phyloP scores from a whole-genome alignment of 148 eudicot species.

The Arctostaphylos glauca region DNA sequence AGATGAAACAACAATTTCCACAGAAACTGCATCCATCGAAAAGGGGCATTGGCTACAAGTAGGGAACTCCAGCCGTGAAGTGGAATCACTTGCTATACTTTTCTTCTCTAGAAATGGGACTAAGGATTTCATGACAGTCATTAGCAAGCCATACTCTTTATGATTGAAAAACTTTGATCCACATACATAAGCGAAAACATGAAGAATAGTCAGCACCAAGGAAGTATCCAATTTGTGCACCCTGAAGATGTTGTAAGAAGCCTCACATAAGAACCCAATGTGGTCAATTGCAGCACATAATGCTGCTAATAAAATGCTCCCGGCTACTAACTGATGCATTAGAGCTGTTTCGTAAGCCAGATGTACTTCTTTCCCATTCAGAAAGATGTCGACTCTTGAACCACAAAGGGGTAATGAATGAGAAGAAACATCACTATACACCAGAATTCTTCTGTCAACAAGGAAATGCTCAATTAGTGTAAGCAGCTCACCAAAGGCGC shows the following conservation, averaged over 20 bases:
- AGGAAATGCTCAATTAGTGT: constrained; percentile 63
- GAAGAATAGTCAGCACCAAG: constrained; percentile 51
- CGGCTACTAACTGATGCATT: constrained; percentile 46
- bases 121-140: constrained; percentile 56
- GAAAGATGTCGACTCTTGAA: constrained; percentile 30
- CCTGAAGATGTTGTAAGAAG: constrained; percentile 46
- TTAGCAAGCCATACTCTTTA: constrained; percentile 31
- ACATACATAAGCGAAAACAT: constrained; percentile 60
- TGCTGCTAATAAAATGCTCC: constrained; percentile 57
- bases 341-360: constrained; percentile 44
- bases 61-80: constrained; percentile 23
- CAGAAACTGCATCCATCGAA: constrained; percentile 40
- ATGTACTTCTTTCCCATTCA: constrained; percentile 26
- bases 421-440: constrained; percentile 23
- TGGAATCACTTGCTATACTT: constrained; percentile 19
- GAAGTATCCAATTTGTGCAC: constrained; percentile 33
- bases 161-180: constrained; percentile 49
- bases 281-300: constrained; percentile 52
- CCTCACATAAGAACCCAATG: constrained; percentile 54
- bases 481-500: constrained; percentile 47
- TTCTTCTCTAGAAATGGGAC: constrained; percentile 42
- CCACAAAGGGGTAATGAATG: constrained; percentile 20
- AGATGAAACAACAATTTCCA: constrained; percentile 45
- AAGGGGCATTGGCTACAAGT: constrained; percentile 65
- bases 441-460: constrained; percentile 40